phyloP scores from a whole-genome alignment of 2,329 filamentous ascomycete species.

The Aspergillus terreus region DNA sequence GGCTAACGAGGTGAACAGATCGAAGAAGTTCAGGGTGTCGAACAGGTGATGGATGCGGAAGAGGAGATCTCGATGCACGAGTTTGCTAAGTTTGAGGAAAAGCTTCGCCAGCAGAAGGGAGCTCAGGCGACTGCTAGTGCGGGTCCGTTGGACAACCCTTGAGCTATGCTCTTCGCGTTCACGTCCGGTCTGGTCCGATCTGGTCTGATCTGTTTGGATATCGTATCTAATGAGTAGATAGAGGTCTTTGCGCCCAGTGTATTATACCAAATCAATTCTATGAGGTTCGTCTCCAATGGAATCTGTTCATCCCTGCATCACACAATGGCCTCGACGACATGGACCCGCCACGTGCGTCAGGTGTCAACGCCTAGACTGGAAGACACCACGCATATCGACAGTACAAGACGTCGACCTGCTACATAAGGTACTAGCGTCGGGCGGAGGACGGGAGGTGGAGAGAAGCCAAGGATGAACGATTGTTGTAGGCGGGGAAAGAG shows the following conservation, averaged over 20 bases:
- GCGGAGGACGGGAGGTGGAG: slow-evolving; percentile 7
- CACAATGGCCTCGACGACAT: neutral
- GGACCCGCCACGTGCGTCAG: neutral
- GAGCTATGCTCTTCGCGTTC: slow-evolving; percentile 6
- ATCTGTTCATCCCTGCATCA: neutral
- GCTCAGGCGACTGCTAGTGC: slow-evolving; percentile 49
- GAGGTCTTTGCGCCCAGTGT: neutral
- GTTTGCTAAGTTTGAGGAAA: slow-evolving; percentile 95
- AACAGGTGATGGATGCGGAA: neutral
- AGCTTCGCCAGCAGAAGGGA: slow-evolving; percentile 58
- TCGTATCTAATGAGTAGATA: slow-evolving; percentile 1
- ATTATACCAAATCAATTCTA: neutral
- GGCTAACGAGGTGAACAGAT: neutral
- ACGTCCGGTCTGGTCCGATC: neutral
- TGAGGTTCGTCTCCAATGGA: neutral
- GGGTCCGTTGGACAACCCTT: slow-evolving; percentile 50
- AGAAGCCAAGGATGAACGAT: neutral
- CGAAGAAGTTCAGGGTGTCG: neutral
- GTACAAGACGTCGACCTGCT: neutral
- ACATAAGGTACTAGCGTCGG: slow-evolving; percentile 6
- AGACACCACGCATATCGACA: neutral
- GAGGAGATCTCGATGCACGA: slow-evolving; percentile 49
- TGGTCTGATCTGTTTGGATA: neutral
- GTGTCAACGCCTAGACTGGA: neutral
- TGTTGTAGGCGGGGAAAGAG: neutral